These are phyloP conservation scores for Hyphopichia pseudoburtonii DNA, from an alignment of 1,139 yeast species.

Conservation along the genomic window DNA sequence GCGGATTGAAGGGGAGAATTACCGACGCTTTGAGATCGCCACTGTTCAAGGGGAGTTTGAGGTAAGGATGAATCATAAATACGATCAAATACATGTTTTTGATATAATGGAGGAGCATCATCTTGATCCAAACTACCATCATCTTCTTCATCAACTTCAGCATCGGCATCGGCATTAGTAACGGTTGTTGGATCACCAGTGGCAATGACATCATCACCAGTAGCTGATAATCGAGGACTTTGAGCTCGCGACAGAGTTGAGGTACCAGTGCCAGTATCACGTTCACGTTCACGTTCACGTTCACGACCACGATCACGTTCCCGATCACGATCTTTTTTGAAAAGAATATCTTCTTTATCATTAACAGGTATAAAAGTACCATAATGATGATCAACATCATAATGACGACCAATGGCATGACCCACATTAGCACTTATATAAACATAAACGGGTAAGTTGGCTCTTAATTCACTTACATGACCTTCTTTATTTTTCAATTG, in stretches of 20 bases:
- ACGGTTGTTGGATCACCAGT: not conserved
- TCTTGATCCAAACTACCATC: constrained; percentile 30
- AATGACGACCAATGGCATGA: constrained; percentile 50
- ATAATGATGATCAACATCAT: constrained; percentile 49
- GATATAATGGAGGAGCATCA: constrained; percentile 45
- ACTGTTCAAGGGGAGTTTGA: constrained; percentile 41
- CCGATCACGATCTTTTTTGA: constrained; percentile 22
- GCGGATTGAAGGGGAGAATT: constrained; percentile 18
- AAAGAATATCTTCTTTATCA: constrained; percentile 36
- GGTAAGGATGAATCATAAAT: constrained; percentile 37
- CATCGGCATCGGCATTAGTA: constrained; percentile 9
- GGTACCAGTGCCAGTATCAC: not conserved
- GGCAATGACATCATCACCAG: not conserved
- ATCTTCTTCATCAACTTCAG: constrained; percentile 13
- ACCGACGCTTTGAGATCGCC: constrained; percentile 22
- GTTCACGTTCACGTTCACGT: not conserved
- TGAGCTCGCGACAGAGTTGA: not conserved
- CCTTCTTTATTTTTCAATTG: constrained; percentile 61
- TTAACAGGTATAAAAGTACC: constrained; percentile 45
- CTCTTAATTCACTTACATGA: constrained; percentile 65
- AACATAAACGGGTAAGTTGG: constrained; percentile 61
- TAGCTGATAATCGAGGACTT: not conserved
- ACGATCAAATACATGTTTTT: constrained; percentile 36
- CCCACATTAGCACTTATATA: constrained; percentile 57
- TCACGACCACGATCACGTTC: not conserved